Conservation (phyloP, 1,284 basidiomycete species). For the Stereum hirsutum region DNA sequence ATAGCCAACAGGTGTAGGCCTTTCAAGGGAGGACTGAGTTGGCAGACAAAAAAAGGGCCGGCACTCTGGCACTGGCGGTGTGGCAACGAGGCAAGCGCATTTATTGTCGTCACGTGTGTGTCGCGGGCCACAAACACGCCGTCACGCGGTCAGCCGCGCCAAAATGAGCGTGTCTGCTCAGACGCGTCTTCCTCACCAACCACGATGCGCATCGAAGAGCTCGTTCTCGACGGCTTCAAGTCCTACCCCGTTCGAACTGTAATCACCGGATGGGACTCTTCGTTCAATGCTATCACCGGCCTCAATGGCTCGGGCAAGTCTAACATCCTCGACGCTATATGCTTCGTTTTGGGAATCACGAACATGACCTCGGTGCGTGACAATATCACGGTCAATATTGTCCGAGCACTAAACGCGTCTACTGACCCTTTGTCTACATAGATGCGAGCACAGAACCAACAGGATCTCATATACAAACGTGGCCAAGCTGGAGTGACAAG, state of each 20-base stretch:
- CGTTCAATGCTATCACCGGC: conserved; percentile 97
- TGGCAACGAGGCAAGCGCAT: no score
- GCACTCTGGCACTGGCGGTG: no score
- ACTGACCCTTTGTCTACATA: conserved; percentile 19
- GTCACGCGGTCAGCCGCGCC: no score
- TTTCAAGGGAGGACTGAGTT: no score
- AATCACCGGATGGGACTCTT: conserved; percentile 91
- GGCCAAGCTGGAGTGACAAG: conserved; percentile 97
- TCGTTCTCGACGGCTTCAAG: conserved; percentile 87
- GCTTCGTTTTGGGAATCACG: conserved; percentile 94
- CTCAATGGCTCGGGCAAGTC: conserved; percentile 94
- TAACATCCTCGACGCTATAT: conserved; percentile 96
- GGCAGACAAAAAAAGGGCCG: no score
- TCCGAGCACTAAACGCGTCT: neutral
- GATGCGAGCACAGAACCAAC: conserved; percentile 95
- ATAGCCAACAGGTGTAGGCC: no score
- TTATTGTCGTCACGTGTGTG: no score
- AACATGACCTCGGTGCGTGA: conserved; percentile 80
- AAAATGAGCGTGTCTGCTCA: no score
- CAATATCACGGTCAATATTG: neutral
- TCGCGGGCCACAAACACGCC: no score
- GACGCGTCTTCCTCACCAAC: neutral
- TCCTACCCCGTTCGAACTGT: conserved; percentile 94
- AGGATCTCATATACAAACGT: conserved; percentile 97
- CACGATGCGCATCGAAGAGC: conserved; percentile 73